Conservation (phyloP, 2,329 filamentous ascomycete genomes). For the Colletotrichum paranaense region DNA sequence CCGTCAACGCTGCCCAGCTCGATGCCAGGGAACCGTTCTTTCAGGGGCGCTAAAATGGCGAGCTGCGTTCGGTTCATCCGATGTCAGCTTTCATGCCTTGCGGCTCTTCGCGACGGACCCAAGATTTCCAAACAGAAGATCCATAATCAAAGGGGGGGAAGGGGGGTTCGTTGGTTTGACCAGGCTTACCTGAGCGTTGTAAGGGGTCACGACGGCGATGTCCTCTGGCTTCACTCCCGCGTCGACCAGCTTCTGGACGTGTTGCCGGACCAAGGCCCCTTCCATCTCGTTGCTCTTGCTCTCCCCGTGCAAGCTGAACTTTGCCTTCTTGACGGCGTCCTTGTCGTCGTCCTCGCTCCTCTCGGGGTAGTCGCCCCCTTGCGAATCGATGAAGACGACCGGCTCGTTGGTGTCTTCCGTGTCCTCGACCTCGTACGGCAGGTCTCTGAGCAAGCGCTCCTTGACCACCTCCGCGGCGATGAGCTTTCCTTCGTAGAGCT, state of each 20-base stretch:
- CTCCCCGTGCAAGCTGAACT: constrained; percentile 58
- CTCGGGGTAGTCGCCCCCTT: constrained; percentile 92
- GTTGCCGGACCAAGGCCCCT: constrained; percentile 80
- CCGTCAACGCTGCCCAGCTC: constrained; percentile 98
- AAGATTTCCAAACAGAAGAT: neutral
- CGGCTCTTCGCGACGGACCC: neutral
- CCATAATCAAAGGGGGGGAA: neutral
- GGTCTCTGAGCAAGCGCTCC: constrained; percentile 76
- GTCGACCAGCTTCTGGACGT: constrained; percentile 80
- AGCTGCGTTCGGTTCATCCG: constrained; percentile 61
- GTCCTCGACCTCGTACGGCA: constrained; percentile 81
- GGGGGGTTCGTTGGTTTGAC: neutral
- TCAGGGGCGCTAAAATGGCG: constrained; percentile 81
- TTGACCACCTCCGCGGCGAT: constrained; percentile 85
- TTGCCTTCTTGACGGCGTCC: constrained; percentile 55
- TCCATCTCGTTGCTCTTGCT: constrained; percentile 96
- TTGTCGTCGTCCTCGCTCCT: constrained; percentile 79
- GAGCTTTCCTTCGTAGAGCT: constrained; percentile 86
- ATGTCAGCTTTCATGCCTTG: constrained; percentile 37
- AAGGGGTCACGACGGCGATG: constrained; percentile 94
- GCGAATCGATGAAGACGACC: constrained; percentile 94
- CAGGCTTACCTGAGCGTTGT: constrained; percentile 86
- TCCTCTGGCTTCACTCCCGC: constrained; percentile 85
- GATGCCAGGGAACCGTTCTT: constrained; percentile 83
- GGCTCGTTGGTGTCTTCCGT: constrained; percentile 91